phyloP scores from a whole-genome alignment of 2,329 filamentous ascomycete species.

The Dactylellina haptotyla region DNA sequence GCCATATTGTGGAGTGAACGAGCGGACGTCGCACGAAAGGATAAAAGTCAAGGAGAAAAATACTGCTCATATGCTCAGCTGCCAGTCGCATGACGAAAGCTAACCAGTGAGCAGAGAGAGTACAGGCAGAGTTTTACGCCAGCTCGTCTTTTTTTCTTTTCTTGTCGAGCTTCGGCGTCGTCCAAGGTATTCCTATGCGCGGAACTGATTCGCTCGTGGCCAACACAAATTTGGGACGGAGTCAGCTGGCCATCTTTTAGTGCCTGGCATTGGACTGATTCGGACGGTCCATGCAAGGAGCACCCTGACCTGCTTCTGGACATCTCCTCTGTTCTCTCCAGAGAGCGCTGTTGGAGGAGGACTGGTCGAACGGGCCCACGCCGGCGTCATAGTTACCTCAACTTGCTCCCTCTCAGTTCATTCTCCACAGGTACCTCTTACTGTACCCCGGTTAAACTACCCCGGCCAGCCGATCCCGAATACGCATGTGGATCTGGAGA shows the following conservation, averaged over 20 bases:
- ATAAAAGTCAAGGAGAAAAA: not conserved
- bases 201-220: conserved; percentile 31
- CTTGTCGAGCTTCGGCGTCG: not conserved
- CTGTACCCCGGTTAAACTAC: conserved; percentile 15
- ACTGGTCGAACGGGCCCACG: not conserved
- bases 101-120: not conserved
- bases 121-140: conserved; percentile 3
- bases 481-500: conserved; percentile 29
- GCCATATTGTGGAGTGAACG: not conserved
- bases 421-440: not conserved
- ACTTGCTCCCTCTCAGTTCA: not conserved
- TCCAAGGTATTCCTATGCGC: not conserved
- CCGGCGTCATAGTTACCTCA: conserved; percentile 42
- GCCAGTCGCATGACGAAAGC: not conserved
- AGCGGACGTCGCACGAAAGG: not conserved
- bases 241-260: conserved; percentile 45
- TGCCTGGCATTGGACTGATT: conserved; percentile 35
- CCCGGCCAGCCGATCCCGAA: conserved; percentile 29
- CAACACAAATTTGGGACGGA: conserved; percentile 39
- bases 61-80: conserved; percentile 16
- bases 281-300: conserved; percentile 32
- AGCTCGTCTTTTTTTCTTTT: not conserved
- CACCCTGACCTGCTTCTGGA: not conserved
- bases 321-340: not conserved
- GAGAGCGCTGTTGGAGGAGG: conserved; percentile 6